Percentiles rank a stretch among this genome's conserved stretches.
Evolutionary conservation across 75 land plant genomes (phyloP).

Genomic region (Pinus tabuliformis): DNA sequence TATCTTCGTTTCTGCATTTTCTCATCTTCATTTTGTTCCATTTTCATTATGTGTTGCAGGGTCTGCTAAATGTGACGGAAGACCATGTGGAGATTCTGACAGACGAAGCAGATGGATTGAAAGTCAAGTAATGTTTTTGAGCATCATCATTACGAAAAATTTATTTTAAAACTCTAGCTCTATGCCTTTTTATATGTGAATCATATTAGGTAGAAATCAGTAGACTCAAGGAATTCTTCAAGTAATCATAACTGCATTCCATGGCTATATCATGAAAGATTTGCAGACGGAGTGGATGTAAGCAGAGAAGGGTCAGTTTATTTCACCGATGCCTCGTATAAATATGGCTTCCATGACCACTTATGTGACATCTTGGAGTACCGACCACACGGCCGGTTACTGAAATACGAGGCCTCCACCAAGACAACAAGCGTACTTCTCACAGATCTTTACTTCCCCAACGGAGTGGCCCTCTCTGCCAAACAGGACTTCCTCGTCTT

Average conservation of each 20-base stretch:
- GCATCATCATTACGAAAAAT: too few species aligned
- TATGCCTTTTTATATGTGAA: too few species aligned
- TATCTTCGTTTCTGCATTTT: background rate
- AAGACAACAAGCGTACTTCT: conserved; percentile 45
- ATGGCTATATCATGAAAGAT: too few species aligned
- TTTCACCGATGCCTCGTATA: conserved; percentile 75
- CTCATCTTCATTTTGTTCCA: too few species aligned
- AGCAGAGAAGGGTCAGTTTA: conserved; percentile 60
- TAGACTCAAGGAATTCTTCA: too few species aligned
- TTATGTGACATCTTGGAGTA: conserved; percentile 31
- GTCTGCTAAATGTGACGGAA: conserved; percentile 49
- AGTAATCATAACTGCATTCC: too few species aligned
- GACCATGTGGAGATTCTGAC: conserved; percentile 39
- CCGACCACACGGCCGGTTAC: conserved; percentile 58
- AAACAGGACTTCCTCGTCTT: conserved; percentile 46
- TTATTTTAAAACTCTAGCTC: too few species aligned
- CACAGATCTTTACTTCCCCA: conserved; percentile 61
- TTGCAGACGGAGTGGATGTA: conserved; percentile 26
- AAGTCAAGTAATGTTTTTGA: conserved; percentile 13
- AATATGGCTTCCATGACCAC: conserved; percentile 19
- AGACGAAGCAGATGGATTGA: conserved; percentile 57
- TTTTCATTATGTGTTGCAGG: conserved; percentile 22
- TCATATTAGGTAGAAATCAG: too few species aligned
- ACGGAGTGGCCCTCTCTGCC: conserved; percentile 65
- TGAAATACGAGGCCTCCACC: conserved; percentile 58